These are phyloP conservation scores for Eimeria brunetti DNA, from an alignment of 169 alveolate species.

Conservation along the genomic window DNA sequence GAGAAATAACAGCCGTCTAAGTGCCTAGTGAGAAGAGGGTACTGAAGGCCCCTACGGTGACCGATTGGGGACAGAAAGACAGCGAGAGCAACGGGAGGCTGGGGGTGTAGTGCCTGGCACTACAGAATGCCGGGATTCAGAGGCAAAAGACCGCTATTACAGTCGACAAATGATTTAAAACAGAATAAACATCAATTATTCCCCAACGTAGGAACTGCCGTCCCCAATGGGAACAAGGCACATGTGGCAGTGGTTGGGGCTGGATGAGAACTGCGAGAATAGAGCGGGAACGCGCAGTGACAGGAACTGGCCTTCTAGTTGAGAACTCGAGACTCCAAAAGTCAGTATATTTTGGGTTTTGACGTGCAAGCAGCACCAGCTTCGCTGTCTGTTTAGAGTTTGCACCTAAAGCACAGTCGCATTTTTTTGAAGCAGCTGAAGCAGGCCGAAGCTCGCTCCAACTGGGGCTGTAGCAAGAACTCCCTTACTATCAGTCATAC, in stretches of 20 bases:
- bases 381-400: background rate
- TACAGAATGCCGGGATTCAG: background rate
- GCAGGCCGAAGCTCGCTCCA: background rate
- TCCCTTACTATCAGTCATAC: background rate
- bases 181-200: background rate
- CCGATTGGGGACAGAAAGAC: slow-evolving; percentile 40
- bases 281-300: background rate
- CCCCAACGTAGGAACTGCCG: background rate
- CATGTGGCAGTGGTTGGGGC: slow-evolving; percentile 31
- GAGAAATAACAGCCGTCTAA: background rate
- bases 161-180: background rate
- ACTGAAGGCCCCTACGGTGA: slow-evolving; percentile 34
- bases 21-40: background rate
- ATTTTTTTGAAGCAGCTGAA: background rate
- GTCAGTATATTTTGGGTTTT: background rate
- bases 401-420: background rate
- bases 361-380: background rate
- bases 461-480: background rate
- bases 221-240: background rate
- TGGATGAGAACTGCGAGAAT: background rate
- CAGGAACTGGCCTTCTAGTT: background rate
- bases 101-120: slow-evolving; percentile 23
- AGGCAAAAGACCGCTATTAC: background rate
- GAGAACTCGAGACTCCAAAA: background rate
- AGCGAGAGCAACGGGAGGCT: slow-evolving; percentile 10